Percentiles rank a stretch among this genome's conserved stretches.
Conservation (phyloP, 176 grass and related monocot species). For the Pontederia crassipes region DNA sequence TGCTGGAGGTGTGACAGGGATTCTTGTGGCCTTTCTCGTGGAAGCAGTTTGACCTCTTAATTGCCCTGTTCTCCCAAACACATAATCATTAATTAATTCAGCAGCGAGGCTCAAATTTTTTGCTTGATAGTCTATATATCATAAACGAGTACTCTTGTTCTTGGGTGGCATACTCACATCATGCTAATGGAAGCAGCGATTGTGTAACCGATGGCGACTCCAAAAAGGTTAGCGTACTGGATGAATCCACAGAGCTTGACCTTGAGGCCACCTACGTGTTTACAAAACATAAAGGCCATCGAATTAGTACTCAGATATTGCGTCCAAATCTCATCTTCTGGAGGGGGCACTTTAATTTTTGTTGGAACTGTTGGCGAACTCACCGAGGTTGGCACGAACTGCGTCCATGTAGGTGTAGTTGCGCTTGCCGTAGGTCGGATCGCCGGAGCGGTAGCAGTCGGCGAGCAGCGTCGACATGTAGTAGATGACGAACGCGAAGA, state of each 20-base stretch:
- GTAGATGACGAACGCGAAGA: slow-evolving; percentile 76
- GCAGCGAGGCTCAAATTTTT: neutral
- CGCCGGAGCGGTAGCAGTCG: slow-evolving; percentile 87
- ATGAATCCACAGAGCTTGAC: slow-evolving; percentile 13
- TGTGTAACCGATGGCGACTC: slow-evolving; percentile 14
- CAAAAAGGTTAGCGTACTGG: slow-evolving; percentile 19
- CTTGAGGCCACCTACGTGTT: slow-evolving; percentile 1
- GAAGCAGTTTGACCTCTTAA: slow-evolving; percentile 12
- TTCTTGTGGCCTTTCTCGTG: slow-evolving; percentile 17
- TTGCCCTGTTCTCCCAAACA: slow-evolving; percentile 4
- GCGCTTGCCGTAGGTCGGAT: slow-evolving; percentile 62
- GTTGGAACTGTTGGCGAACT: neutral
- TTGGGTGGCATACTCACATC: slow-evolving; percentile 1
- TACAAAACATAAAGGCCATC: neutral
- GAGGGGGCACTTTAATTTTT: neutral
- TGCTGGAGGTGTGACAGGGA: slow-evolving; percentile 7
- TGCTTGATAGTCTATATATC: neutral
- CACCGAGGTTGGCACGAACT: slow-evolving; percentile 79
- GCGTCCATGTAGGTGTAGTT: slow-evolving; percentile 85
- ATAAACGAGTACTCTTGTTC: neutral
- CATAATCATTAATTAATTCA: neutral
- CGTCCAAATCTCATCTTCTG: neutral
- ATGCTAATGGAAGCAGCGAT: slow-evolving; percentile 17
- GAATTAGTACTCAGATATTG: neutral
- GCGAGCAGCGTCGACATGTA: slow-evolving; percentile 68